Evolutionary conservation across 371 early-diverging fungal species (phyloP), one percentile per base, ranked within the genome.

Genomic region (Basidiobolus meristosporus): DNA sequence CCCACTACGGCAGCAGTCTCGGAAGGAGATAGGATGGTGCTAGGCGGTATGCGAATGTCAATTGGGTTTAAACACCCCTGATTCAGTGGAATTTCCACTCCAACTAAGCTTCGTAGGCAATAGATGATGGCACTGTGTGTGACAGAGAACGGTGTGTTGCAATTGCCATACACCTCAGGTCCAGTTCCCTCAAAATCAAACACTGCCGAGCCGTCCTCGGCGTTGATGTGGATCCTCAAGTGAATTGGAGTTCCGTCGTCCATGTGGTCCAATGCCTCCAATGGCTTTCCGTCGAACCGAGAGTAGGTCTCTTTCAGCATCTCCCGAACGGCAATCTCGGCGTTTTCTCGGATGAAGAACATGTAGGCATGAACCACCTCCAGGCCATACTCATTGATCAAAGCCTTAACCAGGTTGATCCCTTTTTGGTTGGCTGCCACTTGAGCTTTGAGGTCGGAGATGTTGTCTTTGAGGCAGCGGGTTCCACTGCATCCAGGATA

Each of bases 371-470:
- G 90, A 0, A 93, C 91, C 0, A 79, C 77, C n/a, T 75, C 65
- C 30, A 90, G 52, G 0, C 80, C 74, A 44, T 83, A 90, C 50
- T 91, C 90, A 6, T 54, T 48, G 44, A 91, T 88, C 39, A 97
- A 57, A 5, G 64, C 59, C 44, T 73, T 67, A 14, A 92, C 77
- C 12, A 97, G 73, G 1, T 47, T 50, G 33, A 93, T 91, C 4
- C 97, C 97, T 38, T 82, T 73, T 46, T 91, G 82, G 53, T 97
- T 97, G 19, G 97, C 95, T 4, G 97, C 95, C 36, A 93, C 83
- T 43, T 87, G 87, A 0, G 87, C 90, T 60, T 90, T 88, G 44
- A 96, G 54, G 51, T 96, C 97, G 0, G 90, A 89, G 26, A 91
- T 57, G 40, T 90, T 88, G 45, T 95, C 90, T 21, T 67, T 65